Evolutionary conservation across 2,329 filamentous ascomycete genomes (phyloP), one percentile per base, ranked within the genome.

Genomic region (Colletotrichum gloeosporioides): DNA sequence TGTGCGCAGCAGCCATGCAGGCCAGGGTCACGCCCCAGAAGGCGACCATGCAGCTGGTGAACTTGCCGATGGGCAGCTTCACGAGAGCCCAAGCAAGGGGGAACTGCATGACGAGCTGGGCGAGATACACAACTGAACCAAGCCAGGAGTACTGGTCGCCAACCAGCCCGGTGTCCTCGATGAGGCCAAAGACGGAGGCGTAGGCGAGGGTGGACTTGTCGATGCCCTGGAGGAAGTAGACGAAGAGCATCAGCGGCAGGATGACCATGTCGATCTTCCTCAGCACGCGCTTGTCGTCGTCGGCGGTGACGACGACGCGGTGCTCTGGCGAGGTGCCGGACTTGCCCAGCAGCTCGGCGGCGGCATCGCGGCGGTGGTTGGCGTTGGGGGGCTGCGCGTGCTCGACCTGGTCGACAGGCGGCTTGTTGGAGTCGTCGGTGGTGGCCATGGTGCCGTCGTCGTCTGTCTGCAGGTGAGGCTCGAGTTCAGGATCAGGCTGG

Each of bases 111-210:
- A 91, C 83, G 10, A 92, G 86, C 80, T 92, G 90, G 1, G 90
- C 90, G n/a, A 92, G 83, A 79, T 90, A 93, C 16, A 93, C 84
- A 68, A 93, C 89, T 3, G 90, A 92, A 0, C 90, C 90, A 0
- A 93, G 88, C 91, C 91, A 93, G 3, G 91, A 92, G 78, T 86
- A 88, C 86, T 93, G 87, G 65, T 90, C 85, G 18, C 90, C 90
- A 10, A 88, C 83, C 2, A 93, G 88, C 55, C 88, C 81, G 0
- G 91, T 89, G 80, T 92, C 90, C 68, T 92, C 85, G 36, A 91
- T 88, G 13, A 94, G 85, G 4, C 92, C 92, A 78, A 93, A 93
- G 13, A 93, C 89, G 0, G 91, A 92, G 4, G 90, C 90, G 79
- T 93, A 93, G 3, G 75, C 65, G 55, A 78, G 76, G 13, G 77